These are phyloP conservation scores for Blastocystis sp. DNA, from an alignment of 352 stramenopile species.

Conservation along the genomic window DNA sequence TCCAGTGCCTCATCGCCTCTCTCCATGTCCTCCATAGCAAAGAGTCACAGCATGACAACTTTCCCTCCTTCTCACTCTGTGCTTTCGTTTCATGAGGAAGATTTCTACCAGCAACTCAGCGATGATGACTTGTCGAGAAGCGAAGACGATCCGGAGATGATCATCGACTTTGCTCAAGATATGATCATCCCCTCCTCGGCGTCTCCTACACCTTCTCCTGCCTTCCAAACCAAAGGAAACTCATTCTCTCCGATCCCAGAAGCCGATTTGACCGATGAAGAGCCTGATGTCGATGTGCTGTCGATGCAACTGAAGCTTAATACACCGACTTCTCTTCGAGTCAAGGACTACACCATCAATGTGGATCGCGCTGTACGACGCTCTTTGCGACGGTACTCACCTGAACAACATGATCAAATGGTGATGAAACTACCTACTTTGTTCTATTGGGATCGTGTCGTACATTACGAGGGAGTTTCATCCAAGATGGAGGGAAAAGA, in stretches of 20 bases:
- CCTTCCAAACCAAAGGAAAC: not conserved
- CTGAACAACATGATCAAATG: not conserved
- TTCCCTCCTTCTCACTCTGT: not conserved
- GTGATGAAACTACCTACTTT: not conserved
- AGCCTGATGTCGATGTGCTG: not conserved
- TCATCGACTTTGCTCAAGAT: not conserved
- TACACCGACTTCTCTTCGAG: not conserved
- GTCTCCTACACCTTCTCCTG: not conserved
- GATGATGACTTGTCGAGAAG: not conserved
- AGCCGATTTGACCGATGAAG: not conserved
- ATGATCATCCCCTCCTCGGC: slow-evolving; percentile 4
- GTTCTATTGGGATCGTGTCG: not conserved
- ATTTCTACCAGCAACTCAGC: not conserved
- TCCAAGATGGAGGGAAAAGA: not conserved
- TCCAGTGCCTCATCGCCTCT: not conserved
- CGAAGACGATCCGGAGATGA: not conserved
- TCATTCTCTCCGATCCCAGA: not conserved
- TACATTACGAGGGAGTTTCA: not conserved
- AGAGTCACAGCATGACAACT: not conserved
- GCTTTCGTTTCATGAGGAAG: not conserved
- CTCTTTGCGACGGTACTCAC: not conserved
- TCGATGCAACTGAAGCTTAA: not conserved
- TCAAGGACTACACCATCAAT: slow-evolving; percentile 19
- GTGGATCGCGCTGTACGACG: not conserved
- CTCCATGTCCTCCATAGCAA: not conserved